Base-by-base conservation (phyloP, 1,284 basidiomycete species). In the Tilletia caries region DNA sequence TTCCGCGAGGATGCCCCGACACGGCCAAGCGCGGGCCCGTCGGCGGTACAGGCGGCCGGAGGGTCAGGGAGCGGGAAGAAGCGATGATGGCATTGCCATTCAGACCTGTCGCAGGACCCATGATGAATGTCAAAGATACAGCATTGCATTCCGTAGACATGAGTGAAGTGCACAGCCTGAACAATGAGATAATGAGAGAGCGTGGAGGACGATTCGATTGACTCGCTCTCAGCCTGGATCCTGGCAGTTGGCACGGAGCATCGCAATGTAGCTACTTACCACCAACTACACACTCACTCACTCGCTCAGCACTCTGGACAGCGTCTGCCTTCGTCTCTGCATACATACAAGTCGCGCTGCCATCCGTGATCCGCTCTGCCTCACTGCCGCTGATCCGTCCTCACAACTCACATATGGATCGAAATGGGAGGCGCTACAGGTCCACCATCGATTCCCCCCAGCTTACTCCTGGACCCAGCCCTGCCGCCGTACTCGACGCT, bases 1-100 rank as follows among this genome's bases (percentile, higher is more conserved):
- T 64, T 76, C 43, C 70, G 69, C 48, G 71, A 70, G 33, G 72
- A 76, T 25, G 37, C 64, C 32, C 32, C 58, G 33, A 13, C 32
- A 3, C 32, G 18, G 23, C 52, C 20, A 34, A 33, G n/a, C 13
- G 58, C 29, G 6, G 58, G 15, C 18, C 34, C 58, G 15, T 62
- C 58, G 32, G 58, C 29, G 3, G 58, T 62, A 3, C 58, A 62
- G 29, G 58, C 58, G 13, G 58, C 29, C 52, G 23, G 25, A 25
- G 52, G 52, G 12, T 25, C 52, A 18, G 58, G 58, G 27, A 20
- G 10, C 6, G 13, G 29, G 32, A 62, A 29, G 29, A 25, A 29
- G n/a, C 58, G 58, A 33, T 62, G 58, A 62, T 3, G 58, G 58
- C 48, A n/a, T 50, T 50, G 48, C 10, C 41, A 44, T 44, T 8